These are phyloP conservation scores for Echinochloa phyllopogon DNA, from an alignment of 176 grass and related monocot genomes.

Conservation along the genomic window DNA sequence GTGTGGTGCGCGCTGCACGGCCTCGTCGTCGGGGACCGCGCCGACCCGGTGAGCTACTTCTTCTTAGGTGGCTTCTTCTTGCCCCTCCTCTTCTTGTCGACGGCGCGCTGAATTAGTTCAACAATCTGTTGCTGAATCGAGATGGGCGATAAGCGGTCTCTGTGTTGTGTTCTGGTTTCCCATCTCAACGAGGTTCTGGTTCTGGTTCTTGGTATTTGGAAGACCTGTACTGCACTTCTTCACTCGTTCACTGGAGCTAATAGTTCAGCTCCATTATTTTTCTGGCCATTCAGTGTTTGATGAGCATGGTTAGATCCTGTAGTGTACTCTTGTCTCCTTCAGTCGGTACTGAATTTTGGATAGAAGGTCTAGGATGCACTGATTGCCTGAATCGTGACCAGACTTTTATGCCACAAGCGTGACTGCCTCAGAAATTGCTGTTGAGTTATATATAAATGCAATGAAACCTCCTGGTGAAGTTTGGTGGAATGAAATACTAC, in stretches of 20 bases:
- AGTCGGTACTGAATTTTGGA: neutral
- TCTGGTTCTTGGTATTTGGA: too few species aligned
- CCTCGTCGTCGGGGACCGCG: constrained; percentile 75
- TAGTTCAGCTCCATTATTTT: too few species aligned
- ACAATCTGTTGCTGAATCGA: neutral
- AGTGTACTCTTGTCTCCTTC: neutral
- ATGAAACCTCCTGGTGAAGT: neutral
- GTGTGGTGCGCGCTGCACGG: constrained; percentile 70
- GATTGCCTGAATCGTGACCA: neutral
- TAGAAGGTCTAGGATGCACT: too few species aligned
- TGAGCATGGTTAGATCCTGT: too few species aligned
- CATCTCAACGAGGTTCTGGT: neutral
- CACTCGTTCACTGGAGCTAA: too few species aligned
- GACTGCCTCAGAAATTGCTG: neutral
- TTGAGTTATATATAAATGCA: neutral
- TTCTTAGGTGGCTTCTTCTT: neutral
- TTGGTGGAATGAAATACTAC: neutral
- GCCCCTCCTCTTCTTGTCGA: neutral
- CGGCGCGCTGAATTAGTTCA: too few species aligned
- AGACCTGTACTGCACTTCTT: too few species aligned
- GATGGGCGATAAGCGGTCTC: too few species aligned
- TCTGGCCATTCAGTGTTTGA: too few species aligned
- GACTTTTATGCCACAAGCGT: neutral
- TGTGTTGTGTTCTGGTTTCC: neutral
- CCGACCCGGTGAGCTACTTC: constrained; percentile 39